A percentile compares a stretch with the other conserved stretches of the same genome.
Evolutionary conservation across 2,329 filamentous ascomycete species (phyloP).

Genomic region (Phialocephala sp.): DNA sequence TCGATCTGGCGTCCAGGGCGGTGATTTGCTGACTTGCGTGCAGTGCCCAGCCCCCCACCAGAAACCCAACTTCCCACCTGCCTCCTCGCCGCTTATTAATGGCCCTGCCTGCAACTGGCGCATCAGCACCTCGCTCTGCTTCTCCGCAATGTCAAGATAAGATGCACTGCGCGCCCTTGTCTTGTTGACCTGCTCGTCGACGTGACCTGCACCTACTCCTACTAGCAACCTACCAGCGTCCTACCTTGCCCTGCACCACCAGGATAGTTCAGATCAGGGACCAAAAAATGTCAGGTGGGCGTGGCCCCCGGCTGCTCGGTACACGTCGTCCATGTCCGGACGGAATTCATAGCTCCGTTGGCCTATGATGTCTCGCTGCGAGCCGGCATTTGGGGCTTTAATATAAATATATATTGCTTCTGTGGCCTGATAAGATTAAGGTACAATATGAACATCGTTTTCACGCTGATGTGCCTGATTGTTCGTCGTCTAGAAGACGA

Average conservation of each 20-base stretch:
- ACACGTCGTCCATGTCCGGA: conserved; percentile 1
- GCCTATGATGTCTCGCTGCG: conserved; percentile 11
- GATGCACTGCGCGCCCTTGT: neutral
- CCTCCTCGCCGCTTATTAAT: conserved; percentile 8
- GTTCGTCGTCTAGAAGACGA: conserved; percentile 10
- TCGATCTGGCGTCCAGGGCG: conserved; percentile 5
- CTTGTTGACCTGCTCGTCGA: neutral
- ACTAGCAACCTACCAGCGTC: neutral
- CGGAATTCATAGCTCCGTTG: conserved; percentile 22
- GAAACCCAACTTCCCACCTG: neutral
- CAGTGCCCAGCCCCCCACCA: neutral
- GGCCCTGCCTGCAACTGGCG: neutral
- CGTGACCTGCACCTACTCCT: neutral
- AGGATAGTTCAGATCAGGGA: too few species aligned
- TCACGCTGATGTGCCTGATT: conserved; percentile 23
- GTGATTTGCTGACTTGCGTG: conserved; percentile 1
- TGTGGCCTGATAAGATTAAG: conserved; percentile 29
- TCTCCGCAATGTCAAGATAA: conserved; percentile 5
- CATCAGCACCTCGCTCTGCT: neutral
- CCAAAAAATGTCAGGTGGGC: neutral
- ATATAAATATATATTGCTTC: conserved; percentile 28
- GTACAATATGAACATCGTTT: conserved; percentile 17
- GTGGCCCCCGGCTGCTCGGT: conserved; percentile 3
- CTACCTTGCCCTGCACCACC: neutral
- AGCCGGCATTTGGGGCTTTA: conserved; percentile 28